Conservation (phyloP, 2,329 filamentous ascomycete genomes). For the Raffaelea arxii region DNA sequence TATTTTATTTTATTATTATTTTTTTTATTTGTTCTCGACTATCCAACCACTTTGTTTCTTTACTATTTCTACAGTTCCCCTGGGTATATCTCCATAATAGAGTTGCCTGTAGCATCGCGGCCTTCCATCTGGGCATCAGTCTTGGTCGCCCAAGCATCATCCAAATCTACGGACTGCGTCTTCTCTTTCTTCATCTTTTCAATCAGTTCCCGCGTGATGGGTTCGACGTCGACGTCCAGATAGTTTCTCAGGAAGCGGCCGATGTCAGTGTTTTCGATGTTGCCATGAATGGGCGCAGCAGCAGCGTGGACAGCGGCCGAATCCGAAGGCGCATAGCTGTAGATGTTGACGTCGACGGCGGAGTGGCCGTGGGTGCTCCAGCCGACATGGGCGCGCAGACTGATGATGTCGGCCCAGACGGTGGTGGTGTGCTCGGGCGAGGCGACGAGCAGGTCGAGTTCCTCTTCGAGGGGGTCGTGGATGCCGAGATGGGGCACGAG, state of each 20-base stretch:
- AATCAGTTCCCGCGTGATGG: conserved; percentile 66
- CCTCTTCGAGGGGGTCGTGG: conserved; percentile 57
- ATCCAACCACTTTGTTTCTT: too few species aligned
- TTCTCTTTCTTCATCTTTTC: too few species aligned
- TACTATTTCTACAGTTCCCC: background rate
- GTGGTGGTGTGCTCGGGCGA: conserved; percentile 43
- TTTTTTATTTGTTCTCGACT: too few species aligned
- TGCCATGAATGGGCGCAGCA: conserved; percentile 60
- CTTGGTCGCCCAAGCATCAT: too few species aligned
- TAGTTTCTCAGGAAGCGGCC: conserved; percentile 74
- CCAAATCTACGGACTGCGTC: too few species aligned
- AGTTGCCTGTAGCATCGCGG: too few species aligned
- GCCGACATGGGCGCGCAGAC: conserved; percentile 76
- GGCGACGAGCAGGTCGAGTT: conserved; percentile 58
- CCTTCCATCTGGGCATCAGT: conserved; percentile 6
- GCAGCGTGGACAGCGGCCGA: conserved; percentile 58
- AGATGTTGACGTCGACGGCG: conserved; percentile 93
- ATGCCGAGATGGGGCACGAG: conserved; percentile 68
- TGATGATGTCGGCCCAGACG: conserved; percentile 76
- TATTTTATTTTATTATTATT: too few species aligned
- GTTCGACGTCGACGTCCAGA: conserved; percentile 67
- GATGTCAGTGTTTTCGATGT: conserved; percentile 91
- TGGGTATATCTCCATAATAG: too few species aligned
- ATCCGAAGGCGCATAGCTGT: too few species aligned
- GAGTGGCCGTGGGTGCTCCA: conserved; percentile 94